Evolutionary conservation across 2,329 filamentous ascomycete species (phyloP).

Genomic region (Byssochlamys sp.): DNA sequence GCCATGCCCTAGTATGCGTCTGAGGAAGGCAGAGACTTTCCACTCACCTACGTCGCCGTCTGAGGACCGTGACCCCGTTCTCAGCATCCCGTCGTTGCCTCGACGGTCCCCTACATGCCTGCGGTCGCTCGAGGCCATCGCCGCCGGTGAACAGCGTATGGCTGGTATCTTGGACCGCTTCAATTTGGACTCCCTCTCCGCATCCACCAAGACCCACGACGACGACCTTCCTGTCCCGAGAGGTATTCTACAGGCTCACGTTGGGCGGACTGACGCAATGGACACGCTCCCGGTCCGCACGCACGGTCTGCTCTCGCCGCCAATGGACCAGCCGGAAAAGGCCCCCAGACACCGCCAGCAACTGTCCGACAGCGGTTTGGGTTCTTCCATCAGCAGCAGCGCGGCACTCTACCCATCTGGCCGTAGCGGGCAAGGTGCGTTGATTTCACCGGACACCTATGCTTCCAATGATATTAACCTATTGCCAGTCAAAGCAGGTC

Average conservation of each 20-base stretch:
- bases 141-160: slow-evolving; percentile 59
- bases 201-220: slow-evolving; percentile 34
- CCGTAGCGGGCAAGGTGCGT: slow-evolving; percentile 34
- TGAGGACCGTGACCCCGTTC: slow-evolving; percentile 32
- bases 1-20: slow-evolving; percentile 39
- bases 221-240: slow-evolving; percentile 52
- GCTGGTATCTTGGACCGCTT: slow-evolving; percentile 57
- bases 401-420: slow-evolving; percentile 39
- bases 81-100: slow-evolving; percentile 43
- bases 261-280: slow-evolving; percentile 35
- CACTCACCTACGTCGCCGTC: slow-evolving; percentile 37
- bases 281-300: slow-evolving; percentile 21
- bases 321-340: slow-evolving; percentile 35
- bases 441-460: slow-evolving; percentile 24
- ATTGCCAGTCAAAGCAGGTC: slow-evolving; percentile 14
- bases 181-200: slow-evolving; percentile 50
- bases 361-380: slow-evolving; percentile 78
- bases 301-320: slow-evolving; percentile 23
- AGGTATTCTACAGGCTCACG: slow-evolving; percentile 49
- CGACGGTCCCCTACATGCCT: slow-evolving; percentile 55
- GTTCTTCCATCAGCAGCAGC: slow-evolving; percentile 64
- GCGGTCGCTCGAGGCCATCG: slow-evolving; percentile 54
- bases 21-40: slow-evolving; percentile 63
- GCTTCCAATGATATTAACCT: slow-evolving; percentile 8
- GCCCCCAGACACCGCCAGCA: slow-evolving; percentile 52